Conservation (phyloP, 257 asterid genomes). For the Anisodus acutangulus region DNA sequence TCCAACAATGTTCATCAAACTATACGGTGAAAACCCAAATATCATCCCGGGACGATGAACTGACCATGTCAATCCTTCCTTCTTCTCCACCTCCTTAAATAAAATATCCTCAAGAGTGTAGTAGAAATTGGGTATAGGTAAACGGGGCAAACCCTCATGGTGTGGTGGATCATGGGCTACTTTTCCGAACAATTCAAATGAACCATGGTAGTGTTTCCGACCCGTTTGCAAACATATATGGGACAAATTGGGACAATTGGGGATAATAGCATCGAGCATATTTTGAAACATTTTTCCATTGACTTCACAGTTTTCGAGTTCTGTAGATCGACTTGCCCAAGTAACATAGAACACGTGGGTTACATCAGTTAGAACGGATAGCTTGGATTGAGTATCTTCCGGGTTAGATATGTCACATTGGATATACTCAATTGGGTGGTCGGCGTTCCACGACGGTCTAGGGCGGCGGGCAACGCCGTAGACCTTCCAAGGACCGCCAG, state of each 20-base stretch:
- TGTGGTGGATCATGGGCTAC: conserved; percentile 67
- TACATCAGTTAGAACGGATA: conserved; percentile 63
- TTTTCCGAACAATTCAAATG: conserved; percentile 58
- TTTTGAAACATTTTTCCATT: conserved; percentile 78
- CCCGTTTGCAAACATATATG: conserved; percentile 86
- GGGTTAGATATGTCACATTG: conserved; percentile 70
- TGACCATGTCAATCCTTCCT: conserved; percentile 80
- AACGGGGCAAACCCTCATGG: conserved; percentile 75
- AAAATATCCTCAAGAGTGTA: conserved; percentile 74
- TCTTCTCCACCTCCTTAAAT: conserved; percentile 63
- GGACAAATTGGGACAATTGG: conserved; percentile 68
- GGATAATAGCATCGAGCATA: conserved; percentile 58
- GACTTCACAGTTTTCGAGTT: conserved; percentile 68
- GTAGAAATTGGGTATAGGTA: conserved; percentile 61
- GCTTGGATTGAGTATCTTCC: conserved; percentile 57
- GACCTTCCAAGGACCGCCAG: conserved; percentile 98
- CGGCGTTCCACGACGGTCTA: conserved; percentile 81
- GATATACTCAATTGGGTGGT: conserved; percentile 73
- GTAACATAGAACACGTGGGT: conserved; percentile 84
- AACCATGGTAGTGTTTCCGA: conserved; percentile 72
- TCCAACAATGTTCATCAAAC: conserved; percentile 83
- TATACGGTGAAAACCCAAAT: conserved; percentile 78
- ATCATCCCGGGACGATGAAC: conserved; percentile 80
- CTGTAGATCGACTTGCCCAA: conserved; percentile 69
- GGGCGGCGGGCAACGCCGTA: conserved; percentile 93